Evolutionary conservation across 1,139 yeast genomes (phyloP), one percentile per base, ranked within the genome.

Genomic region (Geotrichum klebahnii): DNA sequence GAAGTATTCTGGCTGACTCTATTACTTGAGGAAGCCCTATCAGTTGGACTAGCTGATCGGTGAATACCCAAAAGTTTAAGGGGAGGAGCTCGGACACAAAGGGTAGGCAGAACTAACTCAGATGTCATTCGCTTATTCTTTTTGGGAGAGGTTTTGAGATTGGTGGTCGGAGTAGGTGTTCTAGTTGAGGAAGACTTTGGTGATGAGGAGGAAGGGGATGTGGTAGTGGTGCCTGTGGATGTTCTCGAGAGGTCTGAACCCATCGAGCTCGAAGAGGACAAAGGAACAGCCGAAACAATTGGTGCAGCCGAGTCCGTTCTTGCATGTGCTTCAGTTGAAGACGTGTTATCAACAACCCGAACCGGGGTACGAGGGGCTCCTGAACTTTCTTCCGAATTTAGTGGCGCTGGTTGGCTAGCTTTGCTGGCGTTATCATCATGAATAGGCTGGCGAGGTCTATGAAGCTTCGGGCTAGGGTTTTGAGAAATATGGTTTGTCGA

Each of bases 61-160:
- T 36, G 40, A 23, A 44, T 26, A 20, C 47, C 47, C 22, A 44
- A 20, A 16, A 41, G 41, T 12, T 46, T 46, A 12, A 49, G 43
- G 3, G 22, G 19, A n/a, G 52, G 44, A 5, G 48, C 34, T 19
- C 45, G 24, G 20, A 48, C 51, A 19, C 36, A 38, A 5, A 49
- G 49, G 6, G 46, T 23, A 5, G 52, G 52, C 14, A 49, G 46
- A 9, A 49, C 48, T 5, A 37, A 20, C 24, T 49, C 52, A 17
- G 48, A 33, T 6, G 52, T 36, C 41, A 44, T 44, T 12, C 47
- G 41, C 16, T 26, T 32, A 20, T 20, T 43, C 28, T 44, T 34
- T 24, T 17, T 36, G 28, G 42, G 47, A 8, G 47, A 36, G 17
- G 39, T 37, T n/a, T 37, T 37, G n/a, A 17, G 29, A 5, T 26